Percentiles rank a stretch among this genome's conserved stretches.
Conservation (phyloP, 352 stramenopile species). For the Phytophthora hibernalis region DNA sequence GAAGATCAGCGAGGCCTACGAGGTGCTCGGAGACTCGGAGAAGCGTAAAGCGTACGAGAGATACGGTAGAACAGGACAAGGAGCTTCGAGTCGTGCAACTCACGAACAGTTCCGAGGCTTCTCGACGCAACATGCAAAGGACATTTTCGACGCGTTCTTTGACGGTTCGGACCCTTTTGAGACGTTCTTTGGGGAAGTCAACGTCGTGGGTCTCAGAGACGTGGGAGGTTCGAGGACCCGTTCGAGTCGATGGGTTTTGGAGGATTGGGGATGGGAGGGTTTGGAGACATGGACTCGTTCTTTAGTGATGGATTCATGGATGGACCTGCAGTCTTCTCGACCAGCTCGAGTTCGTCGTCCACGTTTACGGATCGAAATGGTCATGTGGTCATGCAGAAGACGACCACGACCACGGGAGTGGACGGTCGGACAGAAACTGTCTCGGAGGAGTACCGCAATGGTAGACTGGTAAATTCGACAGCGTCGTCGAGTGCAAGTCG, state of each 20-base stretch:
- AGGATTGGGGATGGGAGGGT: conserved; percentile 39
- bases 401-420: conserved; percentile 59
- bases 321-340: conserved; percentile 33
- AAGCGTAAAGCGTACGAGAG: conserved; percentile 68
- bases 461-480: conserved; percentile 63
- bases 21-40: conserved; percentile 80
- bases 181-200: conserved; percentile 51
- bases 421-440: conserved; percentile 64
- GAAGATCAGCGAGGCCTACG: conserved; percentile 90
- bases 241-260: conserved; percentile 53
- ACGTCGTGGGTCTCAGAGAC: conserved; percentile 24
- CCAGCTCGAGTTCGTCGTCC: conserved; percentile 68
- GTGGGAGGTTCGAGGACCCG: conserved; percentile 27
- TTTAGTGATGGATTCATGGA: conserved; percentile 50
- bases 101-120: conserved; percentile 45
- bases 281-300: conserved; percentile 55
- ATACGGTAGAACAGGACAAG: conserved; percentile 45
- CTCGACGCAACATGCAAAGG: conserved; percentile 61
- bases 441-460: conserved; percentile 80
- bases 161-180: conserved; percentile 64
- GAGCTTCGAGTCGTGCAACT: neutral
- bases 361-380: conserved; percentile 75
- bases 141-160: conserved; percentile 84
- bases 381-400: conserved; percentile 80
- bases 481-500: conserved; percentile 47